phyloP scores from a whole-genome alignment of 352 stramenopile genomes.

The Pythium pyrilobum region DNA sequence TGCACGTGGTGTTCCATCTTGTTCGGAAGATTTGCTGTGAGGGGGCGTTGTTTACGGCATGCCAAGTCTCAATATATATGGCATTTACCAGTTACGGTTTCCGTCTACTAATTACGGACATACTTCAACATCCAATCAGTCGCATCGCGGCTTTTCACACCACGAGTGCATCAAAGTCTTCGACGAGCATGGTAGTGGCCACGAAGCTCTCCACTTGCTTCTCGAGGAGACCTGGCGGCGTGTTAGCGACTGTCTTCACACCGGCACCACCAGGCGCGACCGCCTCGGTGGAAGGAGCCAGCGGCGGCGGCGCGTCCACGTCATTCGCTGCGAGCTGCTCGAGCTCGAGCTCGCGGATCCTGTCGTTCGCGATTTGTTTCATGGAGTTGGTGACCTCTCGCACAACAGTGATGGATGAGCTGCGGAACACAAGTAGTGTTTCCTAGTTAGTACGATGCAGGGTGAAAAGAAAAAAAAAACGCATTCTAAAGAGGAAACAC shows the following conservation, averaged over 20 bases:
- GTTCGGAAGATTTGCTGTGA: background rate
- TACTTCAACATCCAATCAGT: background rate
- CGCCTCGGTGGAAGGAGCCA: background rate
- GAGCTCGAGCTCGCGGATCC: conserved; percentile 6
- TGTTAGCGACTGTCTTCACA: too few relatives aligned
- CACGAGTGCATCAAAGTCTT: background rate
- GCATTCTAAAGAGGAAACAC: background rate
- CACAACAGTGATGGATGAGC: conserved; percentile 2
- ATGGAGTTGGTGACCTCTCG: conserved; percentile 4
- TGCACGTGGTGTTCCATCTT: conserved; percentile 29
- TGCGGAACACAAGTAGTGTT: background rate
- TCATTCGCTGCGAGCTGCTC: conserved; percentile 4
- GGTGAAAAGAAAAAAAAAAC: background rate
- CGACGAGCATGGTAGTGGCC: background rate
- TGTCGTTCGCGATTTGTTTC: conserved; percentile 5
- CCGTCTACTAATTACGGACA: conserved; percentile 14
- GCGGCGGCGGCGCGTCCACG: background rate
- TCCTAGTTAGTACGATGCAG: too few relatives aligned
- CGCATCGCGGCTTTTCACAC: background rate
- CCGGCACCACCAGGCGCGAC: too few relatives aligned
- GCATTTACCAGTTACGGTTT: background rate
- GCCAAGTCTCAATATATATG: conserved; percentile 1
- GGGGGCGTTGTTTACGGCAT: background rate
- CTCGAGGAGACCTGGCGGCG: too few relatives aligned
- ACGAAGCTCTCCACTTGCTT: conserved; percentile 3